Conservation (phyloP, 1,284 basidiomycete species). For the Pseudozyma tsukubaensis region DNA sequence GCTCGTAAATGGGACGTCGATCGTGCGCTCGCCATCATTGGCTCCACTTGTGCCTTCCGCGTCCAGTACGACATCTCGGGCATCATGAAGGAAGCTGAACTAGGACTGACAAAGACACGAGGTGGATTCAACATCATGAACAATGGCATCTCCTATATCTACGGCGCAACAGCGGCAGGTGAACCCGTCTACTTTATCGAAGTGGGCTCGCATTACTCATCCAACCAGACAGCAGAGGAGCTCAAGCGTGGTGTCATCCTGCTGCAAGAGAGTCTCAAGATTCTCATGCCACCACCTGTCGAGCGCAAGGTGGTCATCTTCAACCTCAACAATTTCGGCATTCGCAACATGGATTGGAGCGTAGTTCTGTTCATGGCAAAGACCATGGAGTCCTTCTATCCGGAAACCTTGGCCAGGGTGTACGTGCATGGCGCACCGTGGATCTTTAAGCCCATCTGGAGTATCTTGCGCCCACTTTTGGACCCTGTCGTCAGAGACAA, state of each 20-base stretch:
- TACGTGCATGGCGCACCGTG: constrained; percentile 64
- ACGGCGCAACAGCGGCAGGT: constrained; percentile 52
- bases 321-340: constrained; percentile 64
- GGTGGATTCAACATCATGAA: constrained; percentile 61
- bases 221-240: constrained; percentile 63
- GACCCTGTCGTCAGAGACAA: constrained; percentile 66
- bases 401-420: constrained; percentile 59
- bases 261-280: constrained; percentile 51
- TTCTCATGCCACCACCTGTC: constrained; percentile 63
- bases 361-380: constrained; percentile 66
- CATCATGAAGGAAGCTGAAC: constrained; percentile 54
- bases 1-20: constrained; percentile 67
- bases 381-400: constrained; percentile 63
- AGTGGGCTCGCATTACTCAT: constrained; percentile 60
- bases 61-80: constrained; percentile 52
- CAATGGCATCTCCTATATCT: constrained; percentile 60
- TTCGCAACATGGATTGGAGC: constrained; percentile 65
- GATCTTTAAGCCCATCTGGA: constrained; percentile 66
- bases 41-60: constrained; percentile 50
- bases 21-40: constrained; percentile 58
- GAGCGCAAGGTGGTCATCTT: constrained; percentile 64
- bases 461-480: constrained; percentile 58
- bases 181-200: constrained; percentile 65
- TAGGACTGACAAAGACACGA: constrained; percentile 47
- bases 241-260: constrained; percentile 60